Evolutionary conservation across 78 protist genomes (phyloP).

Genomic region (Dictyostelium brefeldianum): DNA sequence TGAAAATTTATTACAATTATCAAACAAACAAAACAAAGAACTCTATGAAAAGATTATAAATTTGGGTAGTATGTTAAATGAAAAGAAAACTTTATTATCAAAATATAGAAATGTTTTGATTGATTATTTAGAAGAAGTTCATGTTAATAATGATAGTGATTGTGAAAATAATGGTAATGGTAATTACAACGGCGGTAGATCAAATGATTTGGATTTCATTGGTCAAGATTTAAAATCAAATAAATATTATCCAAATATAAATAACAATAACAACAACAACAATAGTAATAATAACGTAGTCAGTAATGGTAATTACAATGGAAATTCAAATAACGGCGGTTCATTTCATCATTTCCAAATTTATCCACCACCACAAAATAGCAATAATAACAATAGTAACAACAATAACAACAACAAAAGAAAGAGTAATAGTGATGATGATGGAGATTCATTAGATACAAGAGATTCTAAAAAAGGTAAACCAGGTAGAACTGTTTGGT

Average conservation of each 20-base stretch:
- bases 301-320: background rate
- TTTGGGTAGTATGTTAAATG: background rate
- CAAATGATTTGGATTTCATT: background rate
- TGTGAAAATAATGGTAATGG: background rate
- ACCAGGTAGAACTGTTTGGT: conserved; percentile 15
- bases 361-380: background rate
- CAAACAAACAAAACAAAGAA: conserved; percentile 12
- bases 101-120: conserved; percentile 6
- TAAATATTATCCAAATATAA: background rate
- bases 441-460: background rate
- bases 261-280: background rate
- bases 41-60: background rate
- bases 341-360: no score
- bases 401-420: background rate
- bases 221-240: conserved; percentile 19
- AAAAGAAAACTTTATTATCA: background rate
- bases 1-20: background rate
- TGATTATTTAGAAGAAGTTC: background rate
- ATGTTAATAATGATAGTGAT: background rate
- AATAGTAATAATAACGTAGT: background rate
- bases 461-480: conserved; percentile 12
- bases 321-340: background rate
- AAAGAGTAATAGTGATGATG: conserved; percentile 7
- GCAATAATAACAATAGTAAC: background rate
- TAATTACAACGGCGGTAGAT: background rate